phyloP scores from a whole-genome alignment of 129 eudicot species.

The Smallanthus sonchifolius region DNA sequence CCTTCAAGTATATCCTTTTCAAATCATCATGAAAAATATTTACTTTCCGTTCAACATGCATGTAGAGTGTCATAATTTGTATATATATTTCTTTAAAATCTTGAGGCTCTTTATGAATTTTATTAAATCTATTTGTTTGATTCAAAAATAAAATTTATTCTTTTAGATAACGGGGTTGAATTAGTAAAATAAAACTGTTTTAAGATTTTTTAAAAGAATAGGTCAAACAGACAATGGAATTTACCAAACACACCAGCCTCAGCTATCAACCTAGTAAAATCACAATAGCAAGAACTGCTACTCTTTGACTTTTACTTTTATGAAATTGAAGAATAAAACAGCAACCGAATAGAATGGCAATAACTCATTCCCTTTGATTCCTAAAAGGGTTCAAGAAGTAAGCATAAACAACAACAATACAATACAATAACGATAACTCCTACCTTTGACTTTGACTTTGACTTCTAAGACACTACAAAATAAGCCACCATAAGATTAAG shows the following conservation, averaged over 20 bases:
- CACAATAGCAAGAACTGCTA: neutral
- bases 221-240: neutral
- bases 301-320: neutral
- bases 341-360: neutral
- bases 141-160: no score
- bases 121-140: no score
- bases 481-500: neutral
- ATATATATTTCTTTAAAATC: neutral
- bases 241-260: neutral
- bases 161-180: no score
- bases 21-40: neutral
- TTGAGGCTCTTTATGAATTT: no score
- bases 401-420: neutral
- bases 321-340: neutral
- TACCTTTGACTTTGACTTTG: constrained; percentile 19
- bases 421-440: neutral
- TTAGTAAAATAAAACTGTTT: no score
- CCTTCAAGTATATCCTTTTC: neutral
- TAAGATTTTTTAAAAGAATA: no score
- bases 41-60: neutral
- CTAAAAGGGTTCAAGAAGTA: constrained; percentile 19
- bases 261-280: neutral
- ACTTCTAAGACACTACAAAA: constrained; percentile 3
- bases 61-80: neutral
- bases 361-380: constrained; percentile 11